A percentile compares a stretch with the other conserved stretches of the same genome.
These are phyloP conservation scores for Draba incana DNA, from an alignment of 345 rosid species.

Conservation along the genomic window DNA sequence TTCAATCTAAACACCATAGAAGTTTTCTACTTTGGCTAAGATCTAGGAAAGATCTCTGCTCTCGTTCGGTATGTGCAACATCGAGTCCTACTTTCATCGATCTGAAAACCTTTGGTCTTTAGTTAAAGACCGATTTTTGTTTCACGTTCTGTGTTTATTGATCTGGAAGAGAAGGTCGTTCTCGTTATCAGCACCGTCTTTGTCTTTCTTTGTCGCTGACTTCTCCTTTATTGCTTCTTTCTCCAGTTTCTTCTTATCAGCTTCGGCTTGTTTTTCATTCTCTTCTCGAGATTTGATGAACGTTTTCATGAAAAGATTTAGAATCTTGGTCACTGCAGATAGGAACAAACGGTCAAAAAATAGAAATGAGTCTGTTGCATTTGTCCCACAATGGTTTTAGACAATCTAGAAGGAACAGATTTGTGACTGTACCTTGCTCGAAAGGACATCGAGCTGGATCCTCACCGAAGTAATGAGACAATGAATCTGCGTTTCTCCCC, in stretches of 20 bases:
- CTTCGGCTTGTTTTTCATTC: slow-evolving; percentile 81
- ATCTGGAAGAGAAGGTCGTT: slow-evolving; percentile 43
- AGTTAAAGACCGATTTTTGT: slow-evolving; percentile 14
- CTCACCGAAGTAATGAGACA: slow-evolving; percentile 95
- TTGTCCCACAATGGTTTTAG: neutral
- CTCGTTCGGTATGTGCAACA: slow-evolving; percentile 37
- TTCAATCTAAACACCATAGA: slow-evolving; percentile 26
- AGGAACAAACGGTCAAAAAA: slow-evolving; percentile 16
- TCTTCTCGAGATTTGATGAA: slow-evolving; percentile 85
- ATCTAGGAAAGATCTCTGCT: slow-evolving; percentile 36
- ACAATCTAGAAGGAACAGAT: slow-evolving; percentile 13
- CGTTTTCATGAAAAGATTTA: slow-evolving; percentile 76
- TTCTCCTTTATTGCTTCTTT: slow-evolving; percentile 83
- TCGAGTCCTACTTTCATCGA: slow-evolving; percentile 15
- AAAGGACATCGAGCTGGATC: slow-evolving; percentile 98
- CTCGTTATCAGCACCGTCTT: slow-evolving; percentile 50
- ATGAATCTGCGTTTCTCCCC: slow-evolving; percentile 97
- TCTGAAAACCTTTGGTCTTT: slow-evolving; percentile 19
- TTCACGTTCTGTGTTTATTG: slow-evolving; percentile 42
- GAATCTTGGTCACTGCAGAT: slow-evolving; percentile 82
- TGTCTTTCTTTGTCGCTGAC: slow-evolving; percentile 64
- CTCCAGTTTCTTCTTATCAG: slow-evolving; percentile 88
- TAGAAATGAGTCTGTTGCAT: neutral
- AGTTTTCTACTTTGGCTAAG: slow-evolving; percentile 36
- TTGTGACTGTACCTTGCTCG: slow-evolving; percentile 74